A percentile compares a stretch with the other conserved stretches of the same genome.
phyloP scores from a whole-genome alignment of 169 alveolate species.

The Cryptosporidium meleagridis region DNA sequence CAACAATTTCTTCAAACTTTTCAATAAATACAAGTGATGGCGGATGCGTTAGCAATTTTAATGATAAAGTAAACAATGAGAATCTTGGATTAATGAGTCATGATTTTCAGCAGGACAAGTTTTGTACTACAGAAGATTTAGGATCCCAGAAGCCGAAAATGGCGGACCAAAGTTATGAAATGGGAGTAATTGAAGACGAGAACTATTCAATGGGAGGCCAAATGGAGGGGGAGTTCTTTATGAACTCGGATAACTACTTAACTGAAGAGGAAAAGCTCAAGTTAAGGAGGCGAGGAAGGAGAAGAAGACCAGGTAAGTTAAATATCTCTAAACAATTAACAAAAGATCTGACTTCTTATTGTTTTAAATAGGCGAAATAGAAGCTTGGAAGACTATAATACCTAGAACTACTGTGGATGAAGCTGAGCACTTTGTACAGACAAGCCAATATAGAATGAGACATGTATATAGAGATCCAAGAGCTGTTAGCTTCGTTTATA shows the following conservation, averaged over 20 bases:
- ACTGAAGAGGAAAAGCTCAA: slow-evolving; percentile 68
- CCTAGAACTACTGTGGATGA: slow-evolving; percentile 73
- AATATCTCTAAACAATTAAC: background rate
- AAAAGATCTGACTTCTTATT: background rate
- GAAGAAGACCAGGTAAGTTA: slow-evolving; percentile 75
- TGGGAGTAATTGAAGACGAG: slow-evolving; percentile 42
- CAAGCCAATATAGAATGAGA: slow-evolving; percentile 74
- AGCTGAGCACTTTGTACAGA: slow-evolving; percentile 74
- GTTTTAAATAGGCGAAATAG: slow-evolving; percentile 42
- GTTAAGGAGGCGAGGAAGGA: slow-evolving; percentile 68
- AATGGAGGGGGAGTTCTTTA: slow-evolving; percentile 31
- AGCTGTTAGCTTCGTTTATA: slow-evolving; percentile 71
- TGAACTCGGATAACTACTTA: slow-evolving; percentile 10
- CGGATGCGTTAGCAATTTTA: background rate
- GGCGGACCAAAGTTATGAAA: background rate
- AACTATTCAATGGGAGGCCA: slow-evolving; percentile 1
- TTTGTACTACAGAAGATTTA: slow-evolving; percentile 1
- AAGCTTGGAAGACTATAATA: slow-evolving; percentile 71
- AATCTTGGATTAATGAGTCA: background rate
- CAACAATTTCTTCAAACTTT: slow-evolving; percentile 55
- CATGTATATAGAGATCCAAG: slow-evolving; percentile 74
- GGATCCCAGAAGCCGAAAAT: slow-evolving; percentile 11
- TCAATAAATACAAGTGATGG: background rate
- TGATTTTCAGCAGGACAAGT: slow-evolving; percentile 12
- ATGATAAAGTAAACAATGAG: background rate